Percentiles rank a stretch among this genome's conserved stretches.
Evolutionary conservation across 495 filamentous ascomycete genomes (phyloP).

Genomic region (Neurospora pannonica): DNA sequence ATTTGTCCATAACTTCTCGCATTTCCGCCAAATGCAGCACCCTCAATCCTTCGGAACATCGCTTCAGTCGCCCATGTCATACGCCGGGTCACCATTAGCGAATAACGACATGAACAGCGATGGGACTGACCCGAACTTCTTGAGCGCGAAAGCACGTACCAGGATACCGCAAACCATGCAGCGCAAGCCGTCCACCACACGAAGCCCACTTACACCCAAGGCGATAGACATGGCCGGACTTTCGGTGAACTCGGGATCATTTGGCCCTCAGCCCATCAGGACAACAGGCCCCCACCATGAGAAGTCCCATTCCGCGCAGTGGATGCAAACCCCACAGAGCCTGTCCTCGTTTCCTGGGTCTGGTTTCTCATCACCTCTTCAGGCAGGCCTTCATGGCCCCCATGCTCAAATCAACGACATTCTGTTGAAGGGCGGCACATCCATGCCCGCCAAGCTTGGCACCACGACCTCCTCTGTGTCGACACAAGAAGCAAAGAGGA

Average conservation of each 20-base stretch:
- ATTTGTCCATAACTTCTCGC: slow-evolving; percentile 66
- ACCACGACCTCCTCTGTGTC: slow-evolving; percentile 40
- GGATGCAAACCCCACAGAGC: slow-evolving; percentile 67
- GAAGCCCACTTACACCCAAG: slow-evolving; percentile 76
- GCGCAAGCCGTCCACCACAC: slow-evolving; percentile 56
- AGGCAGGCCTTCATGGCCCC: slow-evolving; percentile 32
- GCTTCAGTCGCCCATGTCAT: slow-evolving; percentile 42
- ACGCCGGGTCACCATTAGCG: slow-evolving; percentile 41
- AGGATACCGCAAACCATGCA: slow-evolving; percentile 53
- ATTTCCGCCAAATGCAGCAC: slow-evolving; percentile 55
- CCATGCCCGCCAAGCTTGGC: slow-evolving; percentile 47
- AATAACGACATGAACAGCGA: slow-evolving; percentile 51
- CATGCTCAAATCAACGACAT: slow-evolving; percentile 39
- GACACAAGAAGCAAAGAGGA: slow-evolving; percentile 85
- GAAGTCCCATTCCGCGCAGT: slow-evolving; percentile 72
- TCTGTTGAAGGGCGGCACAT: slow-evolving; percentile 43
- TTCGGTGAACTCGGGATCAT: slow-evolving; percentile 33
- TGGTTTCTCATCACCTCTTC: slow-evolving; percentile 62
- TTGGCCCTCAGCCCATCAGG: slow-evolving; percentile 66
- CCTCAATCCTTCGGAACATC: slow-evolving; percentile 42
- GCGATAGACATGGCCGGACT: slow-evolving; percentile 37
- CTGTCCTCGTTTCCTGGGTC: slow-evolving; percentile 72
- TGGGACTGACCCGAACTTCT: slow-evolving; percentile 35
- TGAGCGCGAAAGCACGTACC: slow-evolving; percentile 46
- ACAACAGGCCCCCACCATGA: slow-evolving; percentile 60